Conservation (phyloP, 1,284 basidiomycete species). For the Lentinus polychrous region DNA sequence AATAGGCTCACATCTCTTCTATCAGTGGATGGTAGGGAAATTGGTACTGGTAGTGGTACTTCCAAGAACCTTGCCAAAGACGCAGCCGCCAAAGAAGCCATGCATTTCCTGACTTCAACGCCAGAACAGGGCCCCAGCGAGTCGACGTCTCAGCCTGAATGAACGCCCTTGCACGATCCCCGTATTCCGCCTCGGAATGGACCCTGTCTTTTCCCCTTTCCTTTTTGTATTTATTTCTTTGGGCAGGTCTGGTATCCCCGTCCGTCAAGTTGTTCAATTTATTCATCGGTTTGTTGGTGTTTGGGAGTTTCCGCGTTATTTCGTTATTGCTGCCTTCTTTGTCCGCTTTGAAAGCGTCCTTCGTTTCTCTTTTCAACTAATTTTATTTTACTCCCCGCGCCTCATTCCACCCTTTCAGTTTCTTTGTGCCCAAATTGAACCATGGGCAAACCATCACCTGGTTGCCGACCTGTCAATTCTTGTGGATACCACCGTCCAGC, state of each 20-base stretch:
- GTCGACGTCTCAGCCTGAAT: background rate
- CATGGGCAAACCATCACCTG: too few relatives aligned
- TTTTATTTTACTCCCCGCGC: background rate
- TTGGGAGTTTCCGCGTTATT: background rate
- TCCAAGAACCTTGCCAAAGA: slow-evolving; percentile 49
- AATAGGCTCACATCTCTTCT: slow-evolving; percentile 9
- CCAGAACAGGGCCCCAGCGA: background rate
- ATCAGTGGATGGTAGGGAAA: slow-evolving; percentile 37
- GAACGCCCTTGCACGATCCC: background rate
- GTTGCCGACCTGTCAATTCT: too few relatives aligned
- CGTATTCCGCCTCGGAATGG: background rate
- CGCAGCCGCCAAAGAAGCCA: slow-evolving; percentile 44
- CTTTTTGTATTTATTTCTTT: too few relatives aligned
- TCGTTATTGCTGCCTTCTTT: background rate
- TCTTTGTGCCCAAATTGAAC: too few relatives aligned
- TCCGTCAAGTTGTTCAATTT: background rate
- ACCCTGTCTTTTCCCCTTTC: too few relatives aligned
- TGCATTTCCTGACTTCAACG: slow-evolving; percentile 17
- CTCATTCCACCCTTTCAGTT: too few relatives aligned
- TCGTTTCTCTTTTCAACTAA: background rate
- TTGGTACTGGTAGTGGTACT: slow-evolving; percentile 38
- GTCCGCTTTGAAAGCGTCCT: background rate
- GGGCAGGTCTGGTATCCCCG: background rate
- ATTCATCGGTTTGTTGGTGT: background rate
- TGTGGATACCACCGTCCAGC: too few relatives aligned